Base-by-base conservation (phyloP, 2,329 filamentous ascomycete genomes). In the Scorias spongiosa region DNA sequence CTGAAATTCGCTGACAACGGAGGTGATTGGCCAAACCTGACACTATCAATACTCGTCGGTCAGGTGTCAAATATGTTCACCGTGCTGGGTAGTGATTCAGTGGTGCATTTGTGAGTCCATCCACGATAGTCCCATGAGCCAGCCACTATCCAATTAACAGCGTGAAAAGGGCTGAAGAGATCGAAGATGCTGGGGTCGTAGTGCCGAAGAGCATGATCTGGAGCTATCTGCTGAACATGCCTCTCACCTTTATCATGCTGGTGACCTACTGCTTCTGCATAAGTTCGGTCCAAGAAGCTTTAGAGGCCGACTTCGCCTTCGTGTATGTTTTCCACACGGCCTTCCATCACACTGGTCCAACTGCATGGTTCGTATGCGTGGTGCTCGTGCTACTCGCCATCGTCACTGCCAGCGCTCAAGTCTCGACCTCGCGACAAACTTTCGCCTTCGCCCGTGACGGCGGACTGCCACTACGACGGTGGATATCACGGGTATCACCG, bases 1-100 rank as follows among this genome's bases (percentile, higher is more conserved):
- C 48, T 48, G 20, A 48, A 51, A 34, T 45, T 53, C 10, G 51
- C 49, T 39, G 49, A 46, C 32, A 47, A 51, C 37, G 48, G 45
- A 29, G 46, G 45, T 7, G 48, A 5, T 6, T 10, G 26, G 20
- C 26, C 11, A 29, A 28, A 9, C 26, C 10, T 41, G 17, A 41
- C 26, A 14, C 12, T 26, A 17, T 10, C 39, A 28, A 14, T 18
- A 3, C 20, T 26, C 20, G 20, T 26, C 7, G 32, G 32, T 9
- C 11, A 36, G 9, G 32, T 12, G 32, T 15, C 11, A 15, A 36
- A 15, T 5, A 36, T 36, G 32, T 15, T 12, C 32, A 26, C 20
- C 20, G 20, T 36, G 32, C 11, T 36, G 5, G 32, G 32, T 36
- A 15, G 15, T 9, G 32, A 15, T 36, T 36, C 12, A 36, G 15